Evolutionary conservation across 495 filamentous ascomycete species (phyloP).

Genomic region (Rhypophila decipiens): DNA sequence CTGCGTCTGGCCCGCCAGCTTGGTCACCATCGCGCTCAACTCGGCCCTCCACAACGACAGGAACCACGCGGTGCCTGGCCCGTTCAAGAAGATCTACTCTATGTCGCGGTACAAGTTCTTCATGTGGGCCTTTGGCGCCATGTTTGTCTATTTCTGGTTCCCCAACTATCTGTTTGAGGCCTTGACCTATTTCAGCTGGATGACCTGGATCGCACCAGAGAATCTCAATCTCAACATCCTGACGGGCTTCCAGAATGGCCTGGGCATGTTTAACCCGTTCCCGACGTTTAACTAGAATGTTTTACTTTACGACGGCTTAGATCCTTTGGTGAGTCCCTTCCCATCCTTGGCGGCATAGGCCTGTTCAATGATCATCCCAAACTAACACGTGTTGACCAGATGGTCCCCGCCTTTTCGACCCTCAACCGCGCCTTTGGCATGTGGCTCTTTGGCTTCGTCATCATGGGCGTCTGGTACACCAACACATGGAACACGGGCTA

Average conservation of each 20-base stretch:
- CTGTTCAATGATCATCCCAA: too few species aligned
- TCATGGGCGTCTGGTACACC: conserved; percentile 30
- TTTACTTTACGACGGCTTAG: conserved; percentile 16
- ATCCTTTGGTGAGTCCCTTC: too few species aligned
- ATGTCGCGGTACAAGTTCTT: conserved; percentile 33
- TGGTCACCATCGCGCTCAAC: conserved; percentile 42
- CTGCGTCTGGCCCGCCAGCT: conserved; percentile 36
- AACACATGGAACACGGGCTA: conserved; percentile 33
- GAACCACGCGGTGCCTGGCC: conserved; percentile 22
- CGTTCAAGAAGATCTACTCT: conserved; percentile 27
- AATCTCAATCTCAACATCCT: conserved; percentile 25
- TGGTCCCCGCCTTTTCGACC: conserved; percentile 26
- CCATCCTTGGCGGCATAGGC: too few species aligned
- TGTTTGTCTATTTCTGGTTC: conserved; percentile 42
- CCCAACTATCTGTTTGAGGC: conserved; percentile 37
- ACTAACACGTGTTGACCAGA: too few species aligned
- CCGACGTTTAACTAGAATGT: conserved; percentile 41
- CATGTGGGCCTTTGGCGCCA: conserved; percentile 23
- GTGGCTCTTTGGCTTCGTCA: conserved; percentile 23
- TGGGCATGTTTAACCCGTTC: conserved; percentile 31
- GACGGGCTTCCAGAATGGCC: conserved; percentile 25
- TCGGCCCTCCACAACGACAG: conserved; percentile 33
- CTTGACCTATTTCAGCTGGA: conserved; percentile 36
- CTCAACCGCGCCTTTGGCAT: conserved; percentile 33
- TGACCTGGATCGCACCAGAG: conserved; percentile 35